Conservation (phyloP, 225 moss, liverwort and hornwort species). For the Pleurozium schreberi region DNA sequence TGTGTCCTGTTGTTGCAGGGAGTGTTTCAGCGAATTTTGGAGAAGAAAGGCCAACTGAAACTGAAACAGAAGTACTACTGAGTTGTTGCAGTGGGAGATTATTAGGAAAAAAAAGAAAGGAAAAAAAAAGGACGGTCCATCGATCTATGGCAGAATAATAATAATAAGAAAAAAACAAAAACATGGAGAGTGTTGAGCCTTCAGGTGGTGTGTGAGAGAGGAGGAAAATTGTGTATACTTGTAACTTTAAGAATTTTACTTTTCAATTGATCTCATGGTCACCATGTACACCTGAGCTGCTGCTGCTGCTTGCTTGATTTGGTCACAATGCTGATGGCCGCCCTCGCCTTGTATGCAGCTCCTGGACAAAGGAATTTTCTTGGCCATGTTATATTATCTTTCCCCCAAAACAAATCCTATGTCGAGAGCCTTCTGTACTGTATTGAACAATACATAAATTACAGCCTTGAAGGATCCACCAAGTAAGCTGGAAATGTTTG, state of each 20-base stretch:
- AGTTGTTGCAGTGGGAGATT: neutral
- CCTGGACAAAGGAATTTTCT: neutral
- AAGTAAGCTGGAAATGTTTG: neutral
- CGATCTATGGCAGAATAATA: neutral
- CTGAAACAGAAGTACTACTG: neutral
- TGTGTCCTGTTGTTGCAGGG: neutral
- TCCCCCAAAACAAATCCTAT: neutral
- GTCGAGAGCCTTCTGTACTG: neutral
- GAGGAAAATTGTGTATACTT: neutral
- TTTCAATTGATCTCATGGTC: neutral
- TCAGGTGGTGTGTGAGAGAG: constrained; percentile 4
- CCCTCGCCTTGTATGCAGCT: neutral
- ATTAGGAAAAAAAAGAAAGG: too few species aligned
- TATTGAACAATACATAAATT: neutral
- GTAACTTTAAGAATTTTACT: neutral
- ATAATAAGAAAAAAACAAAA: neutral
- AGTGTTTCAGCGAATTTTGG: constrained; percentile 1
- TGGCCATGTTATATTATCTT: neutral
- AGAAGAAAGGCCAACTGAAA: neutral
- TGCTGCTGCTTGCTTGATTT: too few species aligned
- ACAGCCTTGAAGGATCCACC: neutral
- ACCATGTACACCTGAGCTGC: neutral
- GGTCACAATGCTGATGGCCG: neutral
- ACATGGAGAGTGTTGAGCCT: neutral
- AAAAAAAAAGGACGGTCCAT: neutral